Evolutionary conservation across 2,329 filamentous ascomycete species (phyloP).

Genomic region (Cladobotryum protrusum): DNA sequence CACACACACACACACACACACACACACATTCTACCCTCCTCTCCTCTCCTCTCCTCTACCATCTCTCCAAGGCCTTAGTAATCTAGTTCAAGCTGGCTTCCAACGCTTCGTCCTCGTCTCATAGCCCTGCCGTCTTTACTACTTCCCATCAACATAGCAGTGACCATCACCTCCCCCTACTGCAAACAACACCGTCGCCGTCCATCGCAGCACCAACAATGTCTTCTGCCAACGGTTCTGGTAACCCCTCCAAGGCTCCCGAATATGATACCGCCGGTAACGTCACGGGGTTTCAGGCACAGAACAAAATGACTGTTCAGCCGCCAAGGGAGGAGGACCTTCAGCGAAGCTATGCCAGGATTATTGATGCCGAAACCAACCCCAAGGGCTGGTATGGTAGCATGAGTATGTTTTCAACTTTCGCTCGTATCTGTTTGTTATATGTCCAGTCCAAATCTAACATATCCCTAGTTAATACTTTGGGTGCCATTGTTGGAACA

Average conservation of each 20-base stretch:
- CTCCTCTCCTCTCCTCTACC: too few relatives aligned
- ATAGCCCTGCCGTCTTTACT: too few relatives aligned
- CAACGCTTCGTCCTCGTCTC: too few relatives aligned
- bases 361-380: slow-evolving; percentile 58
- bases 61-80: too few relatives aligned
- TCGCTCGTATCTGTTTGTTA: neutral
- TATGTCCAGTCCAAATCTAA: neutral
- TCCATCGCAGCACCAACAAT: slow-evolving; percentile 4
- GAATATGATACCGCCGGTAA: slow-evolving; percentile 9
- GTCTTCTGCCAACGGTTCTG: slow-evolving; percentile 20
- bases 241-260: slow-evolving; percentile 26
- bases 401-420: slow-evolving; percentile 58
- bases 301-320: slow-evolving; percentile 62
- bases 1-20: too few relatives aligned
- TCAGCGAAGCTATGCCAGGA: slow-evolving; percentile 69
- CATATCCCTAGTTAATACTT: slow-evolving; percentile 52
- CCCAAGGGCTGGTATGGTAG: slow-evolving; percentile 82
- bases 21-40: too few relatives aligned
- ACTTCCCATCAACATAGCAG: too few relatives aligned
- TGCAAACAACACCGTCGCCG: neutral
- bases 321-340: slow-evolving; percentile 78
- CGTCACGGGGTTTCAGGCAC: slow-evolving; percentile 40
- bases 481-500: slow-evolving; percentile 71
- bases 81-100: too few relatives aligned
- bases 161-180: too few relatives aligned